Evolutionary conservation across 75 land plant genomes (phyloP).

Genomic region (Azolla pinnata): DNA sequence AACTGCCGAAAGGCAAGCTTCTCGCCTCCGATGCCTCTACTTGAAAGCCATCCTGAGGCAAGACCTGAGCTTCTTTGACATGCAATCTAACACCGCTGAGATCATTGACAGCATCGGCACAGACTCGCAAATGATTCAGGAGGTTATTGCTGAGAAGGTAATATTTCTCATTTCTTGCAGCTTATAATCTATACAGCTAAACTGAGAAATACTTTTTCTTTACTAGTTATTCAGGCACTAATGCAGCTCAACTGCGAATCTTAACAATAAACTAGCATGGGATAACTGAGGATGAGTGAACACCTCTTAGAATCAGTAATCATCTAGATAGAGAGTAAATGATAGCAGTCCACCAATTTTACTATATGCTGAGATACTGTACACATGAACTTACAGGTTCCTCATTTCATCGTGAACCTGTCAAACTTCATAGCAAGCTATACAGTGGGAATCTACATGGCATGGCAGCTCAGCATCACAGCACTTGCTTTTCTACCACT

Average conservation of each 20-base stretch:
- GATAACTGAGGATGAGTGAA: no score
- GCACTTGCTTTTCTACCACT: slow-evolving; percentile 50
- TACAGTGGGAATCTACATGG: slow-evolving; percentile 37
- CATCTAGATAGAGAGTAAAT: no score
- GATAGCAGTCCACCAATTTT: no score
- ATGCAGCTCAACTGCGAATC: no score
- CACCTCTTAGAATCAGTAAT: no score
- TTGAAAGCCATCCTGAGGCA: slow-evolving; percentile 60
- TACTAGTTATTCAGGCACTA: no score
- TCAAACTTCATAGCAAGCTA: slow-evolving; percentile 56
- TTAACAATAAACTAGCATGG: no score
- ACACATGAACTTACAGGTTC: no score
- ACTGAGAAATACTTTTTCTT: no score
- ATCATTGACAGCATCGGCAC: slow-evolving; percentile 54
- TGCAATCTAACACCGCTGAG: slow-evolving; percentile 43
- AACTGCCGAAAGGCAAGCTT: slow-evolving; percentile 71
- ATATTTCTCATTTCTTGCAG: background rate
- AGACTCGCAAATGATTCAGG: slow-evolving; percentile 66
- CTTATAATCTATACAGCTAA: background rate
- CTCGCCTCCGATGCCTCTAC: slow-evolving; percentile 51
- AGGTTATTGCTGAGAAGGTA: slow-evolving; percentile 81
- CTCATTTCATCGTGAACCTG: slow-evolving; percentile 48
- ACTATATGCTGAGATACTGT: no score
- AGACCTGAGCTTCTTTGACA: slow-evolving; percentile 76
- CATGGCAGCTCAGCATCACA: slow-evolving; percentile 58